Conservation (phyloP, 257 asterid genomes). For the Coffea canephora region DNA sequence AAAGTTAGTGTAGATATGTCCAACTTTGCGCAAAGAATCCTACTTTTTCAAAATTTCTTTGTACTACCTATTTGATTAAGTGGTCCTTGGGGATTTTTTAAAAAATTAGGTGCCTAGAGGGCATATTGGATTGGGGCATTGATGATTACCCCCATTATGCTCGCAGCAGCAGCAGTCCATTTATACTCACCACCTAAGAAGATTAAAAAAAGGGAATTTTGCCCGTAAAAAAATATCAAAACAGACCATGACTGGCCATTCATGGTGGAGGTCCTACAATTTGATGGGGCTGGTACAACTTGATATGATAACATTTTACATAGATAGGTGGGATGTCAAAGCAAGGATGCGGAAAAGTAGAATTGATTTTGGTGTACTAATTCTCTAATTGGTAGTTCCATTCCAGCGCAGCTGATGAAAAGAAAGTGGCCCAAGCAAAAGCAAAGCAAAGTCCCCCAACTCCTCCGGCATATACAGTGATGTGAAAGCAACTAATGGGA, state of each 20-base stretch:
- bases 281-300: slow-evolving; percentile 6
- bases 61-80: slow-evolving; percentile 23
- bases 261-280: slow-evolving; percentile 15
- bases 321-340: slow-evolving; percentile 29
- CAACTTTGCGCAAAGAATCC: slow-evolving; percentile 36
- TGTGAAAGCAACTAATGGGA: slow-evolving; percentile 47
- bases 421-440: slow-evolving; percentile 26
- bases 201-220: background rate
- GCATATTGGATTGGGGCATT: slow-evolving; percentile 17
- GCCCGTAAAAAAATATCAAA: background rate
- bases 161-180: background rate
- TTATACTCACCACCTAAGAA: background rate
- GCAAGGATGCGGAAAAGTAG: slow-evolving; percentile 9
- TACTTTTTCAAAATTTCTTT: slow-evolving; percentile 23
- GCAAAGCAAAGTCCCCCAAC: slow-evolving; percentile 27
- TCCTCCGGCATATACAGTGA: slow-evolving; percentile 35
- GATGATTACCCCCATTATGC: slow-evolving; percentile 20
- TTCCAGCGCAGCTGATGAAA: slow-evolving; percentile 1
- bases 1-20: slow-evolving; percentile 24
- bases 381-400: background rate
- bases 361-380: slow-evolving; percentile 6
- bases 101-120: slow-evolving; percentile 18
- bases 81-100: slow-evolving; percentile 28
- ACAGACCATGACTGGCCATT: slow-evolving; percentile 6
- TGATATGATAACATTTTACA: background rate